phyloP scores from a whole-genome alignment of 371 early-diverging fungal genomes.

The Funneliformis caledonium region DNA sequence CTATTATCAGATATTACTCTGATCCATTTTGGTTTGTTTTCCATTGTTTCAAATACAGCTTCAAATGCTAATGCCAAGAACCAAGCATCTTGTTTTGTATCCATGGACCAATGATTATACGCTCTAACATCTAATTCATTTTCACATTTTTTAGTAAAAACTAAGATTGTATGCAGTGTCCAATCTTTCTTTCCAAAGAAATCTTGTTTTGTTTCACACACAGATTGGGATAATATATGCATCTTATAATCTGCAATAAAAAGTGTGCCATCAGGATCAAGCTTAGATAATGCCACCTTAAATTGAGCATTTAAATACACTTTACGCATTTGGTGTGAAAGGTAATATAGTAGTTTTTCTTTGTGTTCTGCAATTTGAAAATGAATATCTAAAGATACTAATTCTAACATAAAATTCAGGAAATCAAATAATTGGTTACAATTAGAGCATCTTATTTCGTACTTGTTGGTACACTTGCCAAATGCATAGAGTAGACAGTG shows the following conservation, averaged over 20 bases:
- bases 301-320: neutral
- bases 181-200: neutral
- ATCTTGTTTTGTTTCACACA: neutral
- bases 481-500: neutral
- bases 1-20: neutral
- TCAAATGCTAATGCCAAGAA: neutral
- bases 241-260: neutral
- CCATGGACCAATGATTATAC: neutral
- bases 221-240: neutral
- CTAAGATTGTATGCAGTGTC: neutral
- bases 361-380: neutral
- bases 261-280: neutral
- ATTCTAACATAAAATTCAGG: neutral
- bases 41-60: neutral
- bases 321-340: neutral
- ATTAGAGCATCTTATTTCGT: neutral
- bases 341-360: conserved; percentile 1
- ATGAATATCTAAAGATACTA: neutral
- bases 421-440: neutral
- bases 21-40: neutral
- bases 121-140: neutral
- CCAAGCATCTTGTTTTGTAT: neutral
- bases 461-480: neutral
- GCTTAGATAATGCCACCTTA: no score
- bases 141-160: neutral